Evolutionary conservation across 768 basidiomycete genomes (phyloP), one percentile per base, ranked within the genome.

Genomic region (Podaxis pistillaris): DNA sequence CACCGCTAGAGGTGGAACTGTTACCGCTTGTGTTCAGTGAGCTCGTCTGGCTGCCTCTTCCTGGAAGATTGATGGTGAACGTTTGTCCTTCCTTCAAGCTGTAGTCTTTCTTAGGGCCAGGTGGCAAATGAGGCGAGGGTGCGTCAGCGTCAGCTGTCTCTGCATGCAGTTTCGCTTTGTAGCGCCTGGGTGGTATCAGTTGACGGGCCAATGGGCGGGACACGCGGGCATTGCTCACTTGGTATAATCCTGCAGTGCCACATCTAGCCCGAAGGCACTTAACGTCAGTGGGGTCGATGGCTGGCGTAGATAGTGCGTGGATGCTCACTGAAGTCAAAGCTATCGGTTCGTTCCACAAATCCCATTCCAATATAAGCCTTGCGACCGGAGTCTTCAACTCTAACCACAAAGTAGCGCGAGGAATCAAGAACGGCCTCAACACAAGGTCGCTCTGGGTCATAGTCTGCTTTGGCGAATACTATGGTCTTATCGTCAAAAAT

Each of bases 361-460:
- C 95, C 95, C 83, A 97, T 89, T 4, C 95, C 95, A 62, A 98
- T 93, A 70, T 93, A 95, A 1, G 96, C 95, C 72, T 92, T 90
- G 73, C 84, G 87, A 22, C 93, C 93, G 15, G 79, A 81, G 68
- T 96, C 94, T 72, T 97, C 95, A 2, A 97, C 90, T 58, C 93
- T 83, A 46, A 97, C 79, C 15, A 96, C 95, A 71, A 98, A 98
- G 72, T 98, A 98, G 53, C 95, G 86, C 11, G 94, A 96, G 1
- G 94, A 96, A 73, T 98, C 95, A 28, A 97, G 81, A 15, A 96
- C 94, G n/a, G 93, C 90, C 67, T 98, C 95, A n/a, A 98, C 92
- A 30, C 85, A 88, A 4, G 93, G 92, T 62, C 86, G 87, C 49
- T 83, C 76, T 15, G 87, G 81, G 69, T 92, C 89, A 70, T 97